Evolutionary conservation across 2,329 filamentous ascomycete species (phyloP).

Genomic region (Sclerotinia subarctica): DNA sequence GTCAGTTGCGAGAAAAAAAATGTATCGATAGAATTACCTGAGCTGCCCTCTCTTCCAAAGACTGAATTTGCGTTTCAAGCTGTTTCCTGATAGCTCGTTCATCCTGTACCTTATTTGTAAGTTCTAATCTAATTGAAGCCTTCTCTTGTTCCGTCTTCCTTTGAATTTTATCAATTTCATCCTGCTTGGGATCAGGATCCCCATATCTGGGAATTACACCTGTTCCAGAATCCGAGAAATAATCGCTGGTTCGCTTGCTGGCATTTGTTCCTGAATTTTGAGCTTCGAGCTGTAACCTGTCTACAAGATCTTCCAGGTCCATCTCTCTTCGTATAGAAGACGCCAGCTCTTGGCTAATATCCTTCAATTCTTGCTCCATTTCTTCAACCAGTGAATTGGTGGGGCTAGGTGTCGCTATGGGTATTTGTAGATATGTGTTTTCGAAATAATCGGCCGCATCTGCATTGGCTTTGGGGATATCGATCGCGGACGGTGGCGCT

Average conservation of each 20-base stretch:
- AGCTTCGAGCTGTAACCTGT: conserved; percentile 77
- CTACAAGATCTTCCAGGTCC: conserved; percentile 91
- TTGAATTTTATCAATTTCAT: conserved; percentile 79
- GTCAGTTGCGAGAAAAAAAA: conserved; percentile 26
- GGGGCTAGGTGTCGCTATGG: conserved; percentile 40
- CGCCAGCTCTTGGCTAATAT: conserved; percentile 89
- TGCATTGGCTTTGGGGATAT: conserved; percentile 39
- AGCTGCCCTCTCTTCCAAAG: conserved; percentile 74
- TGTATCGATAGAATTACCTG: conserved; percentile 44
- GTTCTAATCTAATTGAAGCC: conserved; percentile 78
- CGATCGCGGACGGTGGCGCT: conserved; percentile 41
- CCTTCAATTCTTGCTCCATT: conserved; percentile 89
- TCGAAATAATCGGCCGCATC: conserved; percentile 43
- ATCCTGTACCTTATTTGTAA: conserved; percentile 82
- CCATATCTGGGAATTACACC: conserved; percentile 70
- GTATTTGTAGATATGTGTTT: conserved; percentile 35
- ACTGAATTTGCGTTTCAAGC: conserved; percentile 79
- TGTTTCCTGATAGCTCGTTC: conserved; percentile 73
- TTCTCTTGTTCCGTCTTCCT: conserved; percentile 87
- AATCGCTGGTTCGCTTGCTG: conserved; percentile 83
- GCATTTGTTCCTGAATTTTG: conserved; percentile 51
- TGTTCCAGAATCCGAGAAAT: conserved; percentile 94
- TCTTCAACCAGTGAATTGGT: conserved; percentile 64
- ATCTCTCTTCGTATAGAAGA: conserved; percentile 92
- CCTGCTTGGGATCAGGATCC: conserved; percentile 58